phyloP scores from a whole-genome alignment of 305 asterid genomes.

The Rubia occidens region DNA sequence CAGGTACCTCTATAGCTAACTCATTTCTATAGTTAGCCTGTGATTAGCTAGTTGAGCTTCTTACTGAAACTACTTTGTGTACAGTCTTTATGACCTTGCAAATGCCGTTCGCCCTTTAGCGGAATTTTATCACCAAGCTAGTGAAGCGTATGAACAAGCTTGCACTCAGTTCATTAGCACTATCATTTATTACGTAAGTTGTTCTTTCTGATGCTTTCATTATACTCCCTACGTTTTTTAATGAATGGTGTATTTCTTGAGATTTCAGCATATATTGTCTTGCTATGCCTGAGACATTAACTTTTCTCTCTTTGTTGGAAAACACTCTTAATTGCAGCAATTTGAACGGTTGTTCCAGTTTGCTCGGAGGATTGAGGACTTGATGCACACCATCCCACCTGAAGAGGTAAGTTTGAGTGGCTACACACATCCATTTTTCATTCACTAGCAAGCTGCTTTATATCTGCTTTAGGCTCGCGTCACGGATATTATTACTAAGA shows the following conservation, averaged over 20 bases:
- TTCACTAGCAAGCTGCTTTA: neutral
- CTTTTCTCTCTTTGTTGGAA: neutral
- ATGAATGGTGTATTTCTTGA: neutral
- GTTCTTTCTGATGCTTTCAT: neutral
- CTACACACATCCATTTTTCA: conserved; percentile 8
- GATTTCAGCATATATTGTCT: neutral
- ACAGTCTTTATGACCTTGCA: conserved; percentile 96
- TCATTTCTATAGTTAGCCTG: neutral
- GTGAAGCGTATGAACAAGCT: conserved; percentile 95
- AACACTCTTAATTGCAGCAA: conserved; percentile 51
- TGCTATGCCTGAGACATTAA: neutral
- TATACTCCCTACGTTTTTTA: too few relatives aligned
- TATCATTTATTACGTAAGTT: conserved; percentile 74
- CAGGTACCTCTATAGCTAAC: conserved; percentile 39
- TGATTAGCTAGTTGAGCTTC: conserved; percentile 17
- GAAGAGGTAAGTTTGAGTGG: conserved; percentile 68
- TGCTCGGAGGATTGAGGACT: conserved; percentile 85
- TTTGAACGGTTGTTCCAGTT: conserved; percentile 94
- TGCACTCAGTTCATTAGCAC: conserved; percentile 76
- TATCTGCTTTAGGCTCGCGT: neutral
- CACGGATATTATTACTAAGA: neutral
- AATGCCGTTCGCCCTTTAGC: conserved; percentile 89
- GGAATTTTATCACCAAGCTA: conserved; percentile 96
- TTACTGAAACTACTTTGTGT: conserved; percentile 26
- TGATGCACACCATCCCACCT: conserved; percentile 77